phyloP scores from a whole-genome alignment of 2,329 filamentous ascomycete species.

The Neofusicoccum kwambonambiense region DNA sequence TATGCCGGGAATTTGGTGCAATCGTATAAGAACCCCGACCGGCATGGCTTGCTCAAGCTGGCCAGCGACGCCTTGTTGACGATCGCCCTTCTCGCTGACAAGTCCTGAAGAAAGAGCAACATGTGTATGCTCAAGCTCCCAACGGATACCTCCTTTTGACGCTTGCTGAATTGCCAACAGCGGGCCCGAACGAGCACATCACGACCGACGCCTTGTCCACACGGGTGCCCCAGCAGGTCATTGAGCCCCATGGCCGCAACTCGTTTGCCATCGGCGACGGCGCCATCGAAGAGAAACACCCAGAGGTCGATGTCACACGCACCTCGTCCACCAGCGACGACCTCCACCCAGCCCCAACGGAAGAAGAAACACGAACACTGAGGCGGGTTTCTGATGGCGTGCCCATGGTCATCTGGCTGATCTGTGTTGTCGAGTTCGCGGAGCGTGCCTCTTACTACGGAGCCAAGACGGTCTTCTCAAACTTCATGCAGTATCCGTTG shows the following conservation, averaged over 20 bases:
- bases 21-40: not conserved
- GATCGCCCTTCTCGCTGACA: not conserved
- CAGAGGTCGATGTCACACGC: not conserved
- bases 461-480: slow-evolving; percentile 55
- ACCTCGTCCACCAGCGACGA: not conserved
- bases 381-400: slow-evolving; percentile 53
- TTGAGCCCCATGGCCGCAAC: not conserved
- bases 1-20: not conserved
- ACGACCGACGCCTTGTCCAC: slow-evolving; percentile 7
- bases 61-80: slow-evolving; percentile 1
- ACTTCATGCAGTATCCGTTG: slow-evolving; percentile 62
- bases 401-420: slow-evolving; percentile 54
- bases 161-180: not conserved
- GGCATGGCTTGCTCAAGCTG: not conserved
- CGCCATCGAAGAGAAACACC: not conserved
- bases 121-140: slow-evolving; percentile 3
- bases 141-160: too few relatives aligned
- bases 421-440: slow-evolving; percentile 60
- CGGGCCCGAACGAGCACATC: not conserved
- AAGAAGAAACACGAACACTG: slow-evolving; percentile 47
- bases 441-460: slow-evolving; percentile 63
- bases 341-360: slow-evolving; percentile 37
- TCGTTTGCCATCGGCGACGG: not conserved
- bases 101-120: not conserved
- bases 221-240: not conserved